Conservation (phyloP, 202 grass and related monocot genomes). For the Setaria viridis region DNA sequence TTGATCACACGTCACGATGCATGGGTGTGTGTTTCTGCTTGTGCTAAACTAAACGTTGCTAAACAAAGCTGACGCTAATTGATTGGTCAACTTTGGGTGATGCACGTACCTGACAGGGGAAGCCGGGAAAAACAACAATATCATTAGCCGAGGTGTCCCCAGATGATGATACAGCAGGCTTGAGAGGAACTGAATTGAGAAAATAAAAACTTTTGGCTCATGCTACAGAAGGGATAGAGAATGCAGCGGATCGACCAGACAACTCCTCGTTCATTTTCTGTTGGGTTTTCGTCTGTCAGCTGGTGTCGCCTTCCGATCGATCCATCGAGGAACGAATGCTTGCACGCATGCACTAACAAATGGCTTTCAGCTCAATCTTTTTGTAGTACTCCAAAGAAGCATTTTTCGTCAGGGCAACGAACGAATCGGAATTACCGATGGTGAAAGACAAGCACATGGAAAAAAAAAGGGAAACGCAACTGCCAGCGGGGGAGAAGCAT, state of each 20-base stretch:
- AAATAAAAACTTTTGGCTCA: not conserved
- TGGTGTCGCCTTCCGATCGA: not conserved
- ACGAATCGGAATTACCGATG: not conserved
- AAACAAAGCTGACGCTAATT: not conserved
- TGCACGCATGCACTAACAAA: not conserved
- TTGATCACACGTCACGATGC: not conserved
- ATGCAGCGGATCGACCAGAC: not conserved
- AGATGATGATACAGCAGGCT: not conserved
- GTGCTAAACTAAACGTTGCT: not conserved
- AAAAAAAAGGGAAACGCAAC: not conserved
- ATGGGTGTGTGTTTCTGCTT: no score
- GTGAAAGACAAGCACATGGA: not conserved
- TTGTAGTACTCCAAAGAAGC: not conserved
- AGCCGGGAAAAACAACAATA: constrained; percentile 2
- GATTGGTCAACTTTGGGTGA: constrained; percentile 4
- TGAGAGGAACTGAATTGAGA: not conserved
- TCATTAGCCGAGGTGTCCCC: not conserved
- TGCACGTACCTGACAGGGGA: not conserved
- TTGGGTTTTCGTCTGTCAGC: not conserved
- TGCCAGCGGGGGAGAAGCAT: no score
- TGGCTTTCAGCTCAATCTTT: no score
- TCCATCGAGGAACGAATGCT: not conserved
- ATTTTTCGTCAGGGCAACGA: no score
- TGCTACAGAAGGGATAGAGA: not conserved
- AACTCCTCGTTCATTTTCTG: not conserved